Base-by-base conservation (phyloP, 2,329 filamentous ascomycete genomes). In the Pyrenochaeta sp. region DNA sequence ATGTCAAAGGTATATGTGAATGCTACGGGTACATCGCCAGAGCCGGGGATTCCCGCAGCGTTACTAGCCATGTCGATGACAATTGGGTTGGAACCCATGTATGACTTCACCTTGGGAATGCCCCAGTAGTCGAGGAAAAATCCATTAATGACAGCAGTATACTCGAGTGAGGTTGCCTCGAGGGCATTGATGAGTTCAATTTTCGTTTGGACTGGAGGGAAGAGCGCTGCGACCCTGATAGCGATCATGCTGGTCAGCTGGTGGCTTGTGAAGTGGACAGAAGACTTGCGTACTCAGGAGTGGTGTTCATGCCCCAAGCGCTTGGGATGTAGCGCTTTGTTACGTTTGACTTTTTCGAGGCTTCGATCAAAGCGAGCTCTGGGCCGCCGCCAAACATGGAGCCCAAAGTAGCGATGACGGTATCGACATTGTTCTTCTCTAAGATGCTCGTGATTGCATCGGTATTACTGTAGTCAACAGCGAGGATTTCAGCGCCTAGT, bases 261-360 rank as follows among this genome's bases (percentile, higher is more conserved):
- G 14, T 7, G 19, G 13, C 14, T 31, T 14, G 17, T 10, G 22
- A 6, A 34, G 18, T 7, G 27, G 8, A 35, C 21, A 19, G 10
- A 27, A n/a, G 3, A 9, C 10, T 13, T 10, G 41, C 48, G 18
- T 45, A 58, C 52, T 54, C 52, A 19, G 38, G 11, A 13, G 47
- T 44, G 28, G 48, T 51, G 9, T 18, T 32, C 7, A 50, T 32
- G 8, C 51, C 54, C 51, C 51, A 60, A 6, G 22, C 30, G 21
- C 46, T 60, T 3, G 56, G 44, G 24, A 60, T 51, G 29, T 41
- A 60, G 13, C 56, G 51, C 35, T 44, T 51, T 11, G 56, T 60
- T 6, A 26, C 19, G 4, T 13, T 29, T 3, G 51, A 51, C 14
- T 21, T 37, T 1, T 40, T 34, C n/a, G 51, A 30, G 9, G 48